Conservation (phyloP, 306 rosid species). For the Cucumis melo region DNA sequence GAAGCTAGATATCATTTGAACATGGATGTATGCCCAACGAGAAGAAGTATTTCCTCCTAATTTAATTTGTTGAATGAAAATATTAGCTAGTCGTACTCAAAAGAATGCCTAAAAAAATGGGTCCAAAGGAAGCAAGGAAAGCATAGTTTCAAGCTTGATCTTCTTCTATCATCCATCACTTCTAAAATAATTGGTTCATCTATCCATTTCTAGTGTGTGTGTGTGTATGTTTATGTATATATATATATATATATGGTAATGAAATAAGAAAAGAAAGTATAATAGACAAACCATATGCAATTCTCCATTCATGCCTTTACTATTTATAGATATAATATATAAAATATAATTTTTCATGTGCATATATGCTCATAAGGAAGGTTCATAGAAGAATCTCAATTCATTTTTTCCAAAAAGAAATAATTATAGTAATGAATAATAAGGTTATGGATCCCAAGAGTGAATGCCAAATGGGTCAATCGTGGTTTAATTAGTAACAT, state of each 20-base stretch:
- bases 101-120: background rate
- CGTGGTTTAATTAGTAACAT: background rate
- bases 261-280: background rate
- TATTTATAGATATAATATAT: background rate
- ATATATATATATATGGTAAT: background rate
- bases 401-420: background rate
- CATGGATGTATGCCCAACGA: background rate
- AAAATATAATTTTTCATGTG: conserved; percentile 6
- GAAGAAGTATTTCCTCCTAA: background rate
- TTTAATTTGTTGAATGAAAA: background rate
- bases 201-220: background rate
- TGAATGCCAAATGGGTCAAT: background rate
- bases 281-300: conserved; percentile 4
- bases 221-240: no score
- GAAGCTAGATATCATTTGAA: background rate
- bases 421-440: background rate
- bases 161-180: background rate
- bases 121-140: background rate
- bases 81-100: background rate
- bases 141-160: background rate
- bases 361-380: conserved; percentile 9
- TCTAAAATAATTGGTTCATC: background rate
- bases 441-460: background rate
- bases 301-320: background rate
- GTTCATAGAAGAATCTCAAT: conserved; percentile 8